Evolutionary conservation across 140 eudicot genomes (phyloP).

Genomic region (Senecio squalidus): DNA sequence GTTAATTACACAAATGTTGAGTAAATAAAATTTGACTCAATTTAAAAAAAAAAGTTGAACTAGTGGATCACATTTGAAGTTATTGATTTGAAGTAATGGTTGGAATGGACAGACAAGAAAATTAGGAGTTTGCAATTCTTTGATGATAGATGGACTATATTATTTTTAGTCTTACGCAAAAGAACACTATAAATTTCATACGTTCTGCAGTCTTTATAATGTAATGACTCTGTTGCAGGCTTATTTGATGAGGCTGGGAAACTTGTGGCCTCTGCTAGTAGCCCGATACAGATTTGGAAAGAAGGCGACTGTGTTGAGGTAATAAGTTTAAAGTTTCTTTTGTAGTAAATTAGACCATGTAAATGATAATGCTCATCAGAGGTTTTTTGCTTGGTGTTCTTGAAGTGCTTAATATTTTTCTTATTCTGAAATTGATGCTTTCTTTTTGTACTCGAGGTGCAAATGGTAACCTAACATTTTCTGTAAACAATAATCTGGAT

Average conservation of each 20-base stretch:
- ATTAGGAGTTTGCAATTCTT: neutral
- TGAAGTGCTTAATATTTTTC: neutral
- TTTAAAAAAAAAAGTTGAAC: too few relatives aligned
- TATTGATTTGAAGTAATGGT: too few relatives aligned
- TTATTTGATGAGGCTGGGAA: conserved; percentile 74
- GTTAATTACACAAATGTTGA: too few relatives aligned
- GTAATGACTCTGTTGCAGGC: conserved; percentile 49
- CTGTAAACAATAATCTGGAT: neutral
- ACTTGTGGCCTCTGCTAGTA: conserved; percentile 74
- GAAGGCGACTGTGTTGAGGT: conserved; percentile 97
- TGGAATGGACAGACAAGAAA: too few relatives aligned
- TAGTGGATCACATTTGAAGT: too few relatives aligned
- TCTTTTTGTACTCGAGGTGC: too few relatives aligned
- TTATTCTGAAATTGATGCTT: neutral
- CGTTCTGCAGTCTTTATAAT: conserved; percentile 9
- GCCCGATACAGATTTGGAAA: conserved; percentile 98
- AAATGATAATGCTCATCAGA: conserved; percentile 3
- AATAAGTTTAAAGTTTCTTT: conserved; percentile 14
- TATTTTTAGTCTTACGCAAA: neutral
- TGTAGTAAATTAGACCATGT: conserved; percentile 1
- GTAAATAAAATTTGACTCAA: too few relatives aligned
- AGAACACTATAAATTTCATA: neutral
- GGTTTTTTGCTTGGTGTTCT: too few relatives aligned
- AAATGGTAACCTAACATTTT: too few relatives aligned
- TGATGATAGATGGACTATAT: neutral